phyloP scores from a whole-genome alignment of 805 yeast species.

The Wickerhamiella occidentalis region DNA sequence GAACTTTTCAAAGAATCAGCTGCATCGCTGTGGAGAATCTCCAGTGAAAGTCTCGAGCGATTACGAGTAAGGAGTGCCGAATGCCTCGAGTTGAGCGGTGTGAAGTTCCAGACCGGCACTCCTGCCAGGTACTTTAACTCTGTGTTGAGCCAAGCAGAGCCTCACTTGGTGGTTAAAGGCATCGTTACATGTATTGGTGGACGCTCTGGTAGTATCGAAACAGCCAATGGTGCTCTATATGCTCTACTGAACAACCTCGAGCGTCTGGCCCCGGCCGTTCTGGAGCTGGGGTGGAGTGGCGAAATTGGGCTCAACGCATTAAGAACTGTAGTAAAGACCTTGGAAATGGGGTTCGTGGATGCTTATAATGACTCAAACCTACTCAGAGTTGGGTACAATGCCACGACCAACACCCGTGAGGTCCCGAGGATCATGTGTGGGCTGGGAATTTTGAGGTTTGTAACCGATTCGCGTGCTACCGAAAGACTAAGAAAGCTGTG shows the following conservation, averaged over 20 bases:
- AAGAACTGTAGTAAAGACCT: slow-evolving; percentile 11
- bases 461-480: slow-evolving; percentile 22
- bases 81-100: not conserved
- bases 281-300: slow-evolving; percentile 4
- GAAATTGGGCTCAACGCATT: slow-evolving; percentile 12
- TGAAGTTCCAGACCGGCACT: slow-evolving; percentile 5
- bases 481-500: slow-evolving; percentile 26
- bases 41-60: slow-evolving; percentile 52
- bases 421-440: slow-evolving; percentile 31
- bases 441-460: slow-evolving; percentile 34
- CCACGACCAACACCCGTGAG: slow-evolving; percentile 41
- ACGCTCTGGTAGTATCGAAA: slow-evolving; percentile 17
- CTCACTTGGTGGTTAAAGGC: slow-evolving; percentile 15
- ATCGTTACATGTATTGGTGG: slow-evolving; percentile 16
- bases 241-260: slow-evolving; percentile 12
- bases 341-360: slow-evolving; percentile 9
- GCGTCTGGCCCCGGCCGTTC: slow-evolving; percentile 10
- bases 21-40: slow-evolving; percentile 36
- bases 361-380: slow-evolving; percentile 27
- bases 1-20: not conserved
- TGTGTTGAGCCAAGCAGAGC: not conserved
- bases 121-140: slow-evolving; percentile 3
- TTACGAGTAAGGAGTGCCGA: slow-evolving; percentile 29
- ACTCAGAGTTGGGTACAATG: slow-evolving; percentile 40
- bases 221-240: slow-evolving; percentile 22